These are phyloP conservation scores for Pythium brassicae DNA, from an alignment of 352 stramenopile genomes.

Conservation along the genomic window DNA sequence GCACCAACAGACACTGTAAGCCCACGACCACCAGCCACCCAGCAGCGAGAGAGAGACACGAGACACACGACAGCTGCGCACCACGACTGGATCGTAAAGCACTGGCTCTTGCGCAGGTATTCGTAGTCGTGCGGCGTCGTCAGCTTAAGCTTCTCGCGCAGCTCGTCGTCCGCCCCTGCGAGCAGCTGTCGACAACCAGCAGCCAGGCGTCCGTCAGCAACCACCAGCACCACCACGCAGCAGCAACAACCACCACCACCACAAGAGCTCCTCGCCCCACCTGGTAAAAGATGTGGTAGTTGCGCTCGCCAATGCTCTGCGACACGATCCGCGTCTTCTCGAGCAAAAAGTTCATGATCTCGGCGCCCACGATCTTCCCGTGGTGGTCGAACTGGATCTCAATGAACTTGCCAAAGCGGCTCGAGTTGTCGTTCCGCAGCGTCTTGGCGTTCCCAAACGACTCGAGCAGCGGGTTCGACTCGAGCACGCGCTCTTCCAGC, in stretches of 20 bases:
- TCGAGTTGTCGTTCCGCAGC: constrained; percentile 96
- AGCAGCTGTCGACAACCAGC: constrained; percentile 43
- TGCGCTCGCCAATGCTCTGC: constrained; percentile 89
- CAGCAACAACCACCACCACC: neutral
- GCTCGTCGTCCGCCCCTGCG: constrained; percentile 64
- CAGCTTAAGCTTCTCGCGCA: constrained; percentile 65
- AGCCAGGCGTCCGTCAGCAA: neutral
- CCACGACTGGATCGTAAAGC: constrained; percentile 71
- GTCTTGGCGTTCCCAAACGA: constrained; percentile 93
- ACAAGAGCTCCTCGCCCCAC: constrained; percentile 19
- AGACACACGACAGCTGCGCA: constrained; percentile 14
- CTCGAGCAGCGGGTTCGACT: constrained; percentile 87
- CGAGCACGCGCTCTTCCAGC: constrained; percentile 82
- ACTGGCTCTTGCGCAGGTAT: constrained; percentile 86
- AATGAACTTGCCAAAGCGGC: constrained; percentile 97
- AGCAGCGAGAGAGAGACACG: no score
- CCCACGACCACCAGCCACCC: neutral
- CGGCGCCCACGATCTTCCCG: constrained; percentile 86
- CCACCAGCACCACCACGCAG: constrained; percentile 2
- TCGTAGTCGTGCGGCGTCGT: constrained; percentile 80
- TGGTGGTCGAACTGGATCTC: constrained; percentile 95
- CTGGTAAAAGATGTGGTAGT: constrained; percentile 99
- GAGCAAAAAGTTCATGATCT: constrained; percentile 90
- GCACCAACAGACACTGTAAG: neutral
- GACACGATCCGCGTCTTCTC: constrained; percentile 90